Conservation (phyloP, 2,329 filamentous ascomycete genomes). For the Diaporthe batatas region DNA sequence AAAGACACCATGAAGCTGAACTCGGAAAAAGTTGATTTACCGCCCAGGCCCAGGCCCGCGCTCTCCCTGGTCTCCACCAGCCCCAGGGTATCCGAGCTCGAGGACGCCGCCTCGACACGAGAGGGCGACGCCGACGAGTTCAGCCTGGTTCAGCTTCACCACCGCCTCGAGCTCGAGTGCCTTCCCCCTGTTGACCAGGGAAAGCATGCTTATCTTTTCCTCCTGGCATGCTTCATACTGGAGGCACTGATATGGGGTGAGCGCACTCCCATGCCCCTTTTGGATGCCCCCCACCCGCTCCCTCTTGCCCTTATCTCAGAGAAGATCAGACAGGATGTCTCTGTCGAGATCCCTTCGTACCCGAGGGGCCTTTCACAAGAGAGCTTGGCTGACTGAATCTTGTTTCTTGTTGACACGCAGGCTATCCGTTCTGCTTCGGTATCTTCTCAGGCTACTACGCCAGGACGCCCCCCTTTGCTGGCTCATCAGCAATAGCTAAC, state of each 20-base stretch:
- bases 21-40: slow-evolving; percentile 34
- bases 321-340: slow-evolving; percentile 20
- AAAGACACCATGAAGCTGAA: slow-evolving; percentile 35
- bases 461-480: slow-evolving; percentile 68
- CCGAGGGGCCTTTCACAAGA: not conserved
- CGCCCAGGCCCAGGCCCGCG: slow-evolving; percentile 32
- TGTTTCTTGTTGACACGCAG: slow-evolving; percentile 52
- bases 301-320: not conserved
- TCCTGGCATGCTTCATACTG: slow-evolving; percentile 64
- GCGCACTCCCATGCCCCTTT: slow-evolving; percentile 32
- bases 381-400: slow-evolving; percentile 34
- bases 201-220: slow-evolving; percentile 58
- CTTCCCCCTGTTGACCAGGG: slow-evolving; percentile 54
- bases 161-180: slow-evolving; percentile 43
- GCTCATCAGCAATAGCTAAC: slow-evolving; percentile 67
- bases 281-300: not conserved
- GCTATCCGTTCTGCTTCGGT: slow-evolving; percentile 77
- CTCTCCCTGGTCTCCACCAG: slow-evolving; percentile 35
- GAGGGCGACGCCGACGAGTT: slow-evolving; percentile 31
- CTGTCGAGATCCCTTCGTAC: not conserved
- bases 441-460: slow-evolving; percentile 80
- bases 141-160: slow-evolving; percentile 39
- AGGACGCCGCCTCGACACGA: slow-evolving; percentile 37
- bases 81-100: slow-evolving; percentile 38
- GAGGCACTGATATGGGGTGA: slow-evolving; percentile 68